Conservation (phyloP, 2,329 filamentous ascomycete species). For the Graphiopsis chlorocephala region DNA sequence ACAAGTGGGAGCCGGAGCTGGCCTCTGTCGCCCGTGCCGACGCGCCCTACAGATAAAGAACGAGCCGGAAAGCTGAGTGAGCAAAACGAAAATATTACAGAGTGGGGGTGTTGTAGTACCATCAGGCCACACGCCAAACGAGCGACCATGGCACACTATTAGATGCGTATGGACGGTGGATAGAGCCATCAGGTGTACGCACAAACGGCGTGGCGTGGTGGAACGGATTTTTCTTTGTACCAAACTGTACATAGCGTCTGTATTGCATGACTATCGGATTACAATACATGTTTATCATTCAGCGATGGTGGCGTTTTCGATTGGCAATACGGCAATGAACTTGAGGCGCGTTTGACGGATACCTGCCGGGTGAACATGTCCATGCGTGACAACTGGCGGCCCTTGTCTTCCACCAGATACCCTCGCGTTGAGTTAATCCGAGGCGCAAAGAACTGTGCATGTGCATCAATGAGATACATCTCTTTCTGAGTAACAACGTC, state of each 20-base stretch:
- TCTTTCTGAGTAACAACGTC: neutral
- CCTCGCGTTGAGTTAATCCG: neutral
- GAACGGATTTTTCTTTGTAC: conserved; percentile 15
- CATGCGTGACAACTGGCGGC: neutral
- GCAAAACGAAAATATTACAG: neutral
- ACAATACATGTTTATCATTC: neutral
- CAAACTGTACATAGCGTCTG: conserved; percentile 17
- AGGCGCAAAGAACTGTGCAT: neutral
- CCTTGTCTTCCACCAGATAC: neutral
- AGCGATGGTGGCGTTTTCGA: neutral
- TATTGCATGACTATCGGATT: conserved; percentile 16
- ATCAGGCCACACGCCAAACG: conserved; percentile 2
- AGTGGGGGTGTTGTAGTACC: conserved; percentile 3
- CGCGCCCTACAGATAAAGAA: conserved; percentile 61
- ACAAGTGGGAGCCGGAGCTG: conserved; percentile 90
- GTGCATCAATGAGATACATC: neutral
- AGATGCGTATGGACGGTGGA: conserved; percentile 12
- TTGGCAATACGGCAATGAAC: neutral
- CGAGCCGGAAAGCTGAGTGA: neutral
- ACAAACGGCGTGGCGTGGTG: conserved; percentile 2
- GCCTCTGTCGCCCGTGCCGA: conserved; percentile 90
- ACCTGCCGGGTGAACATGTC: neutral
- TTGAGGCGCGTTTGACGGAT: neutral
- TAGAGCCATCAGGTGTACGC: conserved; percentile 14
- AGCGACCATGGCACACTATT: neutral